phyloP scores from a whole-genome alignment of 257 asterid genomes.

The Salvia hispanica region DNA sequence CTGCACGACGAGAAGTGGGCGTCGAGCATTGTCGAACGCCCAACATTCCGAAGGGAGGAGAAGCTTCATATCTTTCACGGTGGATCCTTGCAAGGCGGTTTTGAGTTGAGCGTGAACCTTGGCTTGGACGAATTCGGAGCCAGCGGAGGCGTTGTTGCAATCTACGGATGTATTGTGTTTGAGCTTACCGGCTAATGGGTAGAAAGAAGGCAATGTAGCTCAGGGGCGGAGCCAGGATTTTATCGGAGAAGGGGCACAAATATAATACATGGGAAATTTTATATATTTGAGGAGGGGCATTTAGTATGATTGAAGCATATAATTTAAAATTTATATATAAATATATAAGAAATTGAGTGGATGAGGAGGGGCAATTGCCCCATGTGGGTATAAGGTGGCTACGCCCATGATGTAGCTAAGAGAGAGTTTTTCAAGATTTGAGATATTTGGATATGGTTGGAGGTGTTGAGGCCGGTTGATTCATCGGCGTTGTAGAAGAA shows the following conservation, averaged over 20 bases:
- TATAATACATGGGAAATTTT: too few species aligned
- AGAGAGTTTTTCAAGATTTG: slow-evolving; percentile 30
- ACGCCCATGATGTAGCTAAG: slow-evolving; percentile 19
- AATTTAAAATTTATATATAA: too few species aligned
- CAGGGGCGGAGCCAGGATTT: too few species aligned
- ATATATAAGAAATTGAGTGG: too few species aligned
- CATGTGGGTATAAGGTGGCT: too few species aligned
- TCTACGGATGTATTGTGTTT: slow-evolving; percentile 14
- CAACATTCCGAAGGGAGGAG: slow-evolving; percentile 15
- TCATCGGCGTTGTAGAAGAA: slow-evolving; percentile 15
- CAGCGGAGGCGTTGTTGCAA: slow-evolving; percentile 30
- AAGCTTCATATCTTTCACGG: slow-evolving; percentile 25
- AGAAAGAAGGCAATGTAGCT: slow-evolving; percentile 24
- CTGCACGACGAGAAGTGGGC: neutral
- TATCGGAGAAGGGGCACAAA: too few species aligned
- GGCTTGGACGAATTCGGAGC: slow-evolving; percentile 32
- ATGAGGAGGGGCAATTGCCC: too few species aligned
- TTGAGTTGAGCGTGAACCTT: slow-evolving; percentile 21
- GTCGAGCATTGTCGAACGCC: neutral
- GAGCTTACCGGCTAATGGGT: slow-evolving; percentile 43
- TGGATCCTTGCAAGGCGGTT: slow-evolving; percentile 5
- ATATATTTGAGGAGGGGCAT: too few species aligned
- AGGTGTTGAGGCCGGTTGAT: neutral
- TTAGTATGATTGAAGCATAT: too few species aligned
- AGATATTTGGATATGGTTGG: slow-evolving; percentile 18